These are phyloP conservation scores for Chaetomium cochliodes DNA, from an alignment of 495 filamentous ascomycete genomes.

Conservation along the genomic window DNA sequence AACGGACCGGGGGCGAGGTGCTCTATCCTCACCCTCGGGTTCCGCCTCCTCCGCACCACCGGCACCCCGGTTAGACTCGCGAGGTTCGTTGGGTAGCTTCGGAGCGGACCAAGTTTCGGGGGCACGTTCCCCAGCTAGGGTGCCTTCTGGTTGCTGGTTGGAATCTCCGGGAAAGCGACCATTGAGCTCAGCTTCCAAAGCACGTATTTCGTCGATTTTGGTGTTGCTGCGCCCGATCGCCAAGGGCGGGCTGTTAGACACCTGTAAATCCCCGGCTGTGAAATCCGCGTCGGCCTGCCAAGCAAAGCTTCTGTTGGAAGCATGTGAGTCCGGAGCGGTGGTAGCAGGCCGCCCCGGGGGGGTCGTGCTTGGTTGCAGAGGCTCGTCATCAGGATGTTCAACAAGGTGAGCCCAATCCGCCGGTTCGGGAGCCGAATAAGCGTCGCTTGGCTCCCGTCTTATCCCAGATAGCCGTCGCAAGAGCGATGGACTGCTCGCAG, in stretches of 20 bases:
- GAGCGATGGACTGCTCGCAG: constrained; percentile 24
- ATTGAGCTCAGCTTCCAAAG: constrained; percentile 39
- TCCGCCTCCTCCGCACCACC: background rate
- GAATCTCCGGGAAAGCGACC: constrained; percentile 10
- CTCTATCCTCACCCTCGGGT: constrained; percentile 11
- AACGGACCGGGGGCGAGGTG: constrained; percentile 18
- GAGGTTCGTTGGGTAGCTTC: constrained; percentile 23
- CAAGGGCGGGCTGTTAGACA: constrained; percentile 61
- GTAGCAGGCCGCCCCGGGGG: constrained; percentile 30
- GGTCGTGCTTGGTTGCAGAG: constrained; percentile 16
- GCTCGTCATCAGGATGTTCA: constrained; percentile 39
- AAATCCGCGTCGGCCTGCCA: constrained; percentile 64
- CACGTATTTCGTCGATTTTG: constrained; percentile 44
- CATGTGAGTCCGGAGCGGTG: constrained; percentile 34
- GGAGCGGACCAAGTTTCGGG: constrained; percentile 49
- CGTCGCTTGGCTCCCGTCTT: constrained; percentile 20
- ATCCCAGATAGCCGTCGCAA: constrained; percentile 30
- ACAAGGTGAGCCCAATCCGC: constrained; percentile 34
- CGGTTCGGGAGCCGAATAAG: constrained; percentile 7
- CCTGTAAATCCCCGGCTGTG: constrained; percentile 59
- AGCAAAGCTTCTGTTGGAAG: constrained; percentile 50
- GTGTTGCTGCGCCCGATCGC: constrained; percentile 43
- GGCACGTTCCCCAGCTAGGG: constrained; percentile 41
- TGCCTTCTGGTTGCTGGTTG: constrained; percentile 19
- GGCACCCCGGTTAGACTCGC: background rate